These are phyloP conservation scores for Lepraria neglecta DNA, from an alignment of 495 filamentous ascomycete species.

Conservation along the genomic window DNA sequence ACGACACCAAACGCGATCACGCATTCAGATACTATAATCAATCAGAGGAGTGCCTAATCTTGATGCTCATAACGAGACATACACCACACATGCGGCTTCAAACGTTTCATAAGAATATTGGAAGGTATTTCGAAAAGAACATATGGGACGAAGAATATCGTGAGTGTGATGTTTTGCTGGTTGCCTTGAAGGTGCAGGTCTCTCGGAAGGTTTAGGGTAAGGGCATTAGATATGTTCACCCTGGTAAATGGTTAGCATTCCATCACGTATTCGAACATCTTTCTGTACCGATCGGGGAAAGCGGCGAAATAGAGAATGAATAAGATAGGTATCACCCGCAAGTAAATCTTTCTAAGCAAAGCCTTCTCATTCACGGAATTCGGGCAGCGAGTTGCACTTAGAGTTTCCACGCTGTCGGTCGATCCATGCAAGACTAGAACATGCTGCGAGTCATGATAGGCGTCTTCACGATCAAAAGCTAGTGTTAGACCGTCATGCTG, in stretches of 20 bases:
- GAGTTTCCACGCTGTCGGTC: too few relatives aligned
- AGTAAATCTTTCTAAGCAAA: neutral
- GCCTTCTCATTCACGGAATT: neutral
- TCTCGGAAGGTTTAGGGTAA: conserved; percentile 34
- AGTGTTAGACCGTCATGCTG: too few relatives aligned
- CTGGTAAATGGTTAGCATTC: neutral
- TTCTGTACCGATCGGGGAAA: conserved; percentile 54
- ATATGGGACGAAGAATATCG: conserved; percentile 87
- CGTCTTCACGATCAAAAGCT: too few relatives aligned
- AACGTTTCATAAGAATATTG: conserved; percentile 48
- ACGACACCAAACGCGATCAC: conserved; percentile 34
- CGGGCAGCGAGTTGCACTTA: too few relatives aligned
- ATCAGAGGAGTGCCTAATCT: too few relatives aligned
- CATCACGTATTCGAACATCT: neutral
- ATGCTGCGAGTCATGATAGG: too few relatives aligned
- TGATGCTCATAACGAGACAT: conserved; percentile 12
- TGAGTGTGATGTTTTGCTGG: conserved; percentile 60
- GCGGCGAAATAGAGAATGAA: conserved; percentile 63
- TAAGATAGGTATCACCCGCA: conserved; percentile 49
- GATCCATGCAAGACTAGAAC: too few relatives aligned
- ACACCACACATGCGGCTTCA: conserved; percentile 75
- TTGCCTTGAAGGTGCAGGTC: conserved; percentile 42
- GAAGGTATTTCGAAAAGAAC: conserved; percentile 66
- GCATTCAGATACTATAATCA: conserved; percentile 22
- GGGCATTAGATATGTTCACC: conserved; percentile 62